phyloP scores from a whole-genome alignment of 257 asterid species.

The Ballota nigra region DNA sequence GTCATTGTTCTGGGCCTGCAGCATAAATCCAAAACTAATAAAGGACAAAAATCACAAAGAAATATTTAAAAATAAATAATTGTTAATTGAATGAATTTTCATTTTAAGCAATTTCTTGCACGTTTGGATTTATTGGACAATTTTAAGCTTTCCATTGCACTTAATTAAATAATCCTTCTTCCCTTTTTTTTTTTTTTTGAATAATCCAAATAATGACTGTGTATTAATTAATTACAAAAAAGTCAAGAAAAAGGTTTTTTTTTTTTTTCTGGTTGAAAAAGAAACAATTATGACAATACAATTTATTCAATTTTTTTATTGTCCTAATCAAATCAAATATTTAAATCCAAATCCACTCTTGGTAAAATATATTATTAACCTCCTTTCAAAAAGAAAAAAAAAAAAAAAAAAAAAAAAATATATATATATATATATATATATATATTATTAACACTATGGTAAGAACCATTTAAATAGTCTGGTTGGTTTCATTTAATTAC shows the following conservation, averaged over 20 bases:
- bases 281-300: not conserved
- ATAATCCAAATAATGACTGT: not conserved
- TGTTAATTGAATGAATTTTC: not conserved
- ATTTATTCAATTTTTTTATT: too few relatives aligned
- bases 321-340: not conserved
- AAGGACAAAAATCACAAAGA: slow-evolving; percentile 16
- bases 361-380: not conserved
- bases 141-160: not conserved
- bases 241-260: not conserved
- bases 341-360: too few relatives aligned
- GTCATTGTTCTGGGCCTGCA: slow-evolving; percentile 19
- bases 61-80: not conserved
- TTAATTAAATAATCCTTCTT: not conserved
- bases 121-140: slow-evolving; percentile 19
- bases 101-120: slow-evolving; percentile 18
- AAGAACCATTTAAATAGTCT: not conserved
- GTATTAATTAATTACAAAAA: not conserved
- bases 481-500: not conserved
- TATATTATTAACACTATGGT: too few relatives aligned
- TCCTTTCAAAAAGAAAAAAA: too few relatives aligned
- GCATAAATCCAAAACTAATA: slow-evolving; percentile 7
- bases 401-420: too few relatives aligned
- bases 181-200: not conserved
- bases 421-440: too few relatives aligned
- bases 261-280: not conserved